A percentile compares a stretch with the other conserved stretches of the same genome.
phyloP scores from a whole-genome alignment of 2,329 filamentous ascomycete species.

The Harringtonia aguacate region DNA sequence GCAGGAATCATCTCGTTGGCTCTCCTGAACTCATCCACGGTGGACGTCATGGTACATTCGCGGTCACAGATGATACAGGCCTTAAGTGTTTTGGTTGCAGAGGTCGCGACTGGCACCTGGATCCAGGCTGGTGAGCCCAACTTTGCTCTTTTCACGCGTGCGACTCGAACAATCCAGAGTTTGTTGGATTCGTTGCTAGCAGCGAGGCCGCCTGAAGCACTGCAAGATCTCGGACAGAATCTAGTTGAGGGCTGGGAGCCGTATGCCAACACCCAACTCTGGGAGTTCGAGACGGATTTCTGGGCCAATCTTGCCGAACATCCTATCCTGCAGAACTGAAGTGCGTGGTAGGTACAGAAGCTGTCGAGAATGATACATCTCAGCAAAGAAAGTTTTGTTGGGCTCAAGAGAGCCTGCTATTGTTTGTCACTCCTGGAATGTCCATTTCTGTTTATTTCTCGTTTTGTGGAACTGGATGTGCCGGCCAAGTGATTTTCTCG shows the following conservation, averaged over 20 bases:
- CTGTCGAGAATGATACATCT: too few species aligned
- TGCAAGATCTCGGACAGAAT: neutral
- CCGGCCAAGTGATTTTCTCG: too few species aligned
- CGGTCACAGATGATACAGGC: neutral
- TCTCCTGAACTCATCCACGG: neutral
- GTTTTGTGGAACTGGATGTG: too few species aligned
- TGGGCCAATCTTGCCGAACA: neutral
- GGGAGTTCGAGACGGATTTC: neutral
- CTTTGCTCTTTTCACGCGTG: neutral
- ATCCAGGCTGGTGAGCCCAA: neutral
- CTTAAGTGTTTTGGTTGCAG: neutral
- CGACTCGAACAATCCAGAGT: neutral
- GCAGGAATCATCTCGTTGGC: neutral
- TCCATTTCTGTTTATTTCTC: too few species aligned
- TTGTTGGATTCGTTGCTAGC: neutral
- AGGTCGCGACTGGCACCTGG: neutral
- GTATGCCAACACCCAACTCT: neutral
- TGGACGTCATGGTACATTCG: neutral
- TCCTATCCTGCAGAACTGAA: neutral
- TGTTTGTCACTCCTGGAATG: too few species aligned
- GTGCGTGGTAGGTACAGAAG: too few species aligned
- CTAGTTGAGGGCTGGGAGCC: neutral
- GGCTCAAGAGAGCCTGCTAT: too few species aligned
- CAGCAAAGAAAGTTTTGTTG: too few species aligned
- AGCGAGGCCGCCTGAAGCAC: neutral